phyloP scores from a whole-genome alignment of 2,329 filamentous ascomycete species.

The Fusarium succisae region DNA sequence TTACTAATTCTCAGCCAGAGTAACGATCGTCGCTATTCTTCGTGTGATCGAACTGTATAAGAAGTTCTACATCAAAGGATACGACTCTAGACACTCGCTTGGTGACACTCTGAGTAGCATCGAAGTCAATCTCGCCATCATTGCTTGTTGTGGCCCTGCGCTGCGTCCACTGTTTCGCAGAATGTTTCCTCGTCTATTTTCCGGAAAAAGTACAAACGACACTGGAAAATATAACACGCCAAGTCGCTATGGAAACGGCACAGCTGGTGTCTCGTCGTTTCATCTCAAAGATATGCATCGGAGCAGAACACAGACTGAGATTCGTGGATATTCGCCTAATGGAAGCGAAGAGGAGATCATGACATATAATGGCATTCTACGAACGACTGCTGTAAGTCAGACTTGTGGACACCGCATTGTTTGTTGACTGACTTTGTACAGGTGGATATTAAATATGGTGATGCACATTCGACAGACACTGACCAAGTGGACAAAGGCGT shows the following conservation, averaged over 20 bases:
- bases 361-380: slow-evolving; percentile 38
- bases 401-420: fast-evolving
- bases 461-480: background rate
- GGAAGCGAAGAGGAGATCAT: slow-evolving; percentile 40
- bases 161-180: slow-evolving; percentile 30
- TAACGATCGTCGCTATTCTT: slow-evolving; percentile 46
- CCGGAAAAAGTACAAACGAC: background rate
- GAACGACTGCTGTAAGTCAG: slow-evolving; percentile 27
- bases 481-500: background rate
- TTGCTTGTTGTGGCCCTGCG: slow-evolving; percentile 48
- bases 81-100: slow-evolving; percentile 41
- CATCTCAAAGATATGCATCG: slow-evolving; percentile 31
- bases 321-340: slow-evolving; percentile 33
- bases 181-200: slow-evolving; percentile 38
- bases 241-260: slow-evolving; percentile 8
- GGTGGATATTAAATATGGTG: background rate
- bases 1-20: slow-evolving; percentile 24
- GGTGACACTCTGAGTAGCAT: slow-evolving; percentile 46
- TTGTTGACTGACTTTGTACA: background rate
- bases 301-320: slow-evolving; percentile 26
- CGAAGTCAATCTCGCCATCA: slow-evolving; percentile 51
- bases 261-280: background rate
- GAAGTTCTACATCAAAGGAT: slow-evolving; percentile 29
- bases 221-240: slow-evolving; percentile 10
- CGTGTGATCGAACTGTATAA: slow-evolving; percentile 43